Base-by-base conservation (phyloP, 1,284 basidiomycete genomes). In the Volvariella volvacea region DNA sequence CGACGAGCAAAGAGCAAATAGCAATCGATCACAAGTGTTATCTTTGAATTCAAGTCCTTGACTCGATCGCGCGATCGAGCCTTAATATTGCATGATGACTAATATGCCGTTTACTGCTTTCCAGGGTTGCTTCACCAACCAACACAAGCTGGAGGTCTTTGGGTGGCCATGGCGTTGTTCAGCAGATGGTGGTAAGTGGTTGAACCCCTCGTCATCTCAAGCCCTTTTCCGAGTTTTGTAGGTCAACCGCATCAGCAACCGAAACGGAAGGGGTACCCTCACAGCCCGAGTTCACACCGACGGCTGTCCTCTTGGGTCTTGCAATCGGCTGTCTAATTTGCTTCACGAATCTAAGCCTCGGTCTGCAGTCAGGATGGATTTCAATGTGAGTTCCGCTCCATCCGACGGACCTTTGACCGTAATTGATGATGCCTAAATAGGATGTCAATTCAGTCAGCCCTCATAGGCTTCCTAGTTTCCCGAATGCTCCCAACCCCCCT, bases 361-460 rank as follows among this genome's bases (percentile, higher is more conserved):
- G 67, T 16, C 59, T 69, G 4, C 67, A 69, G 50, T 69, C 67
- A 22, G 67, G 67, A 51, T 69, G 67, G 67, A 69, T 69, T 50
- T 69, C 67, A 4, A 68, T 68, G 67, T 68, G 30, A 17, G 60
- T 57, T 9, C 16, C 16, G 21, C 15, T 15, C 21, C 25, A 28
- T 6, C n/a, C n/a, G n/a, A 6, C 15, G 33, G 17, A 16, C 15
- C 22, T 14, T 34, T 32, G 39, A 4, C 12, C 9, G 28, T 20
- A 30, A 25, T 19, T 16, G 20, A 31, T 16, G 45, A 31, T 43
- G 41, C 42, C 25, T 17, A 20, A 34, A 8, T 50, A 92, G 90
- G 92, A 97, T 96, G 93, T 93, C 92, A 2, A 76, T 96, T 4
- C 93, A 98, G 58, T 91, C 89, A 1, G 88, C 91, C 15, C 72